A percentile compares a stretch with the other conserved stretches of the same genome.
Evolutionary conservation across 345 rosid species (phyloP).

Genomic region (Camelina neglecta): DNA sequence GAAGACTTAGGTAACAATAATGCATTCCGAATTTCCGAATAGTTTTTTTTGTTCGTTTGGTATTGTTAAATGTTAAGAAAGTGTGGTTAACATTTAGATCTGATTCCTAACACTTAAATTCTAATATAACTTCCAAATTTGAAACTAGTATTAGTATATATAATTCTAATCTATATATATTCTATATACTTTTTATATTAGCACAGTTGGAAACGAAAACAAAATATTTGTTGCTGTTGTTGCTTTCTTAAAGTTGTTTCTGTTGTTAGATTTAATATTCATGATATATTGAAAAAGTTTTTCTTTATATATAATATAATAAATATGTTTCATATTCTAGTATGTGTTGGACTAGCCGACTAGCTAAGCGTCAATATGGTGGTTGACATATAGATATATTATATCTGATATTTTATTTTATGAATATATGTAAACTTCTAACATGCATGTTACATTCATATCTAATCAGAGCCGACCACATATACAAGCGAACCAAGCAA

Average conservation of each 20-base stretch:
- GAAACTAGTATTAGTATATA: not conserved
- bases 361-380: not conserved
- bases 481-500: too few relatives aligned
- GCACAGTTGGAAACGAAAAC: not conserved
- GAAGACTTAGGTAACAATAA: not conserved
- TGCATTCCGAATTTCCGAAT: constrained; percentile 1
- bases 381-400: not conserved
- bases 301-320: not conserved
- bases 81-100: not conserved
- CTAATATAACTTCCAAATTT: not conserved
- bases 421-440: not conserved
- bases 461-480: too few relatives aligned
- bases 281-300: not conserved
- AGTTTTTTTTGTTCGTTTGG: not conserved
- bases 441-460: too few relatives aligned
- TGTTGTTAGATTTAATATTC: not conserved
- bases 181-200: not conserved
- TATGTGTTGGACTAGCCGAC: not conserved
- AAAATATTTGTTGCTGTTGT: not conserved
- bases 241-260: not conserved
- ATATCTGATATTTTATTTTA: not conserved
- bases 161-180: not conserved
- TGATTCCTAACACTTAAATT: not conserved
- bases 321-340: not conserved
- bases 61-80: constrained; percentile 20